phyloP scores from a whole-genome alignment of 1,139 yeast genomes.

The Hansenula lynferdii region DNA sequence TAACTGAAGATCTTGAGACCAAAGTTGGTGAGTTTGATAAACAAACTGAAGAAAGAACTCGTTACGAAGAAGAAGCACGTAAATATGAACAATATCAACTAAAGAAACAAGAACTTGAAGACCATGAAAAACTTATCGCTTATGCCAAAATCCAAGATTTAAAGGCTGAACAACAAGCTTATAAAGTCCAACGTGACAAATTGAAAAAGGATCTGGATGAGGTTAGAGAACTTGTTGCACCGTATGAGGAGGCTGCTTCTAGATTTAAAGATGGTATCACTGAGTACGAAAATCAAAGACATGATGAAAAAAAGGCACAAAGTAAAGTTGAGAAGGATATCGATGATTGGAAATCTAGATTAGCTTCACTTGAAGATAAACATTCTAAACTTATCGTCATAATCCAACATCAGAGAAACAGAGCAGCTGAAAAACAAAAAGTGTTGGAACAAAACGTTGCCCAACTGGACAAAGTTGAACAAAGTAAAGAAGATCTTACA shows the following conservation, averaged over 20 bases:
- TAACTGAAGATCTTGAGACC: constrained; percentile 26
- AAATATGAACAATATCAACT: constrained; percentile 27
- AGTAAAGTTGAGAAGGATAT: constrained; percentile 13
- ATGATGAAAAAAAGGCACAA: constrained; percentile 6
- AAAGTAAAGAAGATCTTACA: constrained; percentile 21
- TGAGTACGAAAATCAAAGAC: constrained; percentile 10
- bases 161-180: constrained; percentile 36
- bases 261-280: constrained; percentile 13
- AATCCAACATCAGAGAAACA: constrained; percentile 7
- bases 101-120: constrained; percentile 37
- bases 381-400: constrained; percentile 19
- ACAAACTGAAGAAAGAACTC: constrained; percentile 29
- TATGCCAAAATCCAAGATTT: constrained; percentile 56
- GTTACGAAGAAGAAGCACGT: constrained; percentile 35
- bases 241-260: constrained; percentile 25
- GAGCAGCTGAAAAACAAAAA: constrained; percentile 15
- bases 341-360: constrained; percentile 18
- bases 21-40: constrained; percentile 22
- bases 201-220: constrained; percentile 31
- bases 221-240: constrained; percentile 27
- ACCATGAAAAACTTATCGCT: constrained; percentile 51
- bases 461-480: constrained; percentile 20
- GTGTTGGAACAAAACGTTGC: constrained; percentile 24
- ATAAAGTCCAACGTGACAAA: constrained; percentile 38
- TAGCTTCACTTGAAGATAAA: constrained; percentile 23